These are phyloP conservation scores for Oxyria digyna DNA, from an alignment of 148 eudicot species.

Conservation along the genomic window DNA sequence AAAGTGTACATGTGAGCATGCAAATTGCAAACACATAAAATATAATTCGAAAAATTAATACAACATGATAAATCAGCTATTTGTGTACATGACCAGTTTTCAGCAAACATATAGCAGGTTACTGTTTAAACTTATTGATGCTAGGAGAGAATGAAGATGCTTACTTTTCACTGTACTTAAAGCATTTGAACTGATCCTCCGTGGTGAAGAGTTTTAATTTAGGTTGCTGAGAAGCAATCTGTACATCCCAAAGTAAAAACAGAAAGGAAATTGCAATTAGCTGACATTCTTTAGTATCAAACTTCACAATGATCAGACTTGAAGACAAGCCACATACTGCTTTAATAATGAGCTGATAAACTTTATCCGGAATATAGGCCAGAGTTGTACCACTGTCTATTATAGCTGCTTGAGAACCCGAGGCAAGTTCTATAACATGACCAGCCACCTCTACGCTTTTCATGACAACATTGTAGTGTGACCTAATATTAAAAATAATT, in stretches of 20 bases:
- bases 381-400: conserved; percentile 94
- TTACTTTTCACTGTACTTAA: conserved; percentile 31
- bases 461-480: conserved; percentile 72
- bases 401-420: conserved; percentile 30
- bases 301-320: conserved; percentile 1
- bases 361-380: conserved; percentile 66
- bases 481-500: conserved; percentile 33
- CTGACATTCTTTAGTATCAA: neutral
- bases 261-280: neutral
- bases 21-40: neutral
- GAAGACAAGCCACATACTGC: conserved; percentile 28
- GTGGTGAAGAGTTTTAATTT: conserved; percentile 36
- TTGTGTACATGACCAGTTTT: neutral
- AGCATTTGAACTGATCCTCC: conserved; percentile 62
- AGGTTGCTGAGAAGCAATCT: conserved; percentile 57
- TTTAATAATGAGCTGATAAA: conserved; percentile 34
- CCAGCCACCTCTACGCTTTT: conserved; percentile 63
- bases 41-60: neutral
- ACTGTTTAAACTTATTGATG: neutral
- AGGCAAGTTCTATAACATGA: conserved; percentile 35
- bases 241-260: neutral
- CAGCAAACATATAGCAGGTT: neutral
- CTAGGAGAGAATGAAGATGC: neutral
- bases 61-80: neutral
- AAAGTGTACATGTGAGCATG: neutral